Conservation (phyloP, 768 basidiomycete species). For the Kwoniella botswanensis region DNA sequence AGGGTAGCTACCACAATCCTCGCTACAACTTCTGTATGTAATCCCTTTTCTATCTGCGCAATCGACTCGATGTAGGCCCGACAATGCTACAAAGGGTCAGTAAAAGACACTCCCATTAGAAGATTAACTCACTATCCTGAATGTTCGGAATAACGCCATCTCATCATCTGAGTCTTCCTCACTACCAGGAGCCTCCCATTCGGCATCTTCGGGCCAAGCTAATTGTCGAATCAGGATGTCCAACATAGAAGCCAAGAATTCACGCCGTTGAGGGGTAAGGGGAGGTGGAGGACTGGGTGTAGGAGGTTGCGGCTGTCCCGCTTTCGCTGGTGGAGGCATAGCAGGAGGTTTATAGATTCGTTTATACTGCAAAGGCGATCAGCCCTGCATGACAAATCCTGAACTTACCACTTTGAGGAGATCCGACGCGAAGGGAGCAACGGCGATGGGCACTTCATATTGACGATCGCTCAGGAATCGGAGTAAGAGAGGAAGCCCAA, state of each 20-base stretch:
- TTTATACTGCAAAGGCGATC: slow-evolving; percentile 72
- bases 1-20: slow-evolving; percentile 76
- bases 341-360: slow-evolving; percentile 61
- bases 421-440: slow-evolving; percentile 78
- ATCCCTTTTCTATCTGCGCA: slow-evolving; percentile 78
- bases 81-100: slow-evolving; percentile 22
- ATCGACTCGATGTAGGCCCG: slow-evolving; percentile 72
- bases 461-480: slow-evolving; percentile 88
- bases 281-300: slow-evolving; percentile 56
- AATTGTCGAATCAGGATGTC: slow-evolving; percentile 81
- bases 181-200: slow-evolving; percentile 66
- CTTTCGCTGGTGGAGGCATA: slow-evolving; percentile 25
- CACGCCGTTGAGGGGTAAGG: slow-evolving; percentile 69
- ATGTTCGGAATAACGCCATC: slow-evolving; percentile 75
- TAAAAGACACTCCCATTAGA: neutral
- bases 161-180: slow-evolving; percentile 81
- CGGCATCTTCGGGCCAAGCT: slow-evolving; percentile 71
- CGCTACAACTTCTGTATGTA: slow-evolving; percentile 79
- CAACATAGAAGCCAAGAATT: slow-evolving; percentile 78
- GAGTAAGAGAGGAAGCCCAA: slow-evolving; percentile 78
- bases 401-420: slow-evolving; percentile 73
- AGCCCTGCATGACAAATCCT: neutral
- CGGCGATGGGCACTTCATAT: slow-evolving; percentile 83
- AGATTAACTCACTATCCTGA: slow-evolving; percentile 72
- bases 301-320: slow-evolving; percentile 36